Conservation (phyloP, 495 filamentous ascomycete species). For the Penicillium silybi region DNA sequence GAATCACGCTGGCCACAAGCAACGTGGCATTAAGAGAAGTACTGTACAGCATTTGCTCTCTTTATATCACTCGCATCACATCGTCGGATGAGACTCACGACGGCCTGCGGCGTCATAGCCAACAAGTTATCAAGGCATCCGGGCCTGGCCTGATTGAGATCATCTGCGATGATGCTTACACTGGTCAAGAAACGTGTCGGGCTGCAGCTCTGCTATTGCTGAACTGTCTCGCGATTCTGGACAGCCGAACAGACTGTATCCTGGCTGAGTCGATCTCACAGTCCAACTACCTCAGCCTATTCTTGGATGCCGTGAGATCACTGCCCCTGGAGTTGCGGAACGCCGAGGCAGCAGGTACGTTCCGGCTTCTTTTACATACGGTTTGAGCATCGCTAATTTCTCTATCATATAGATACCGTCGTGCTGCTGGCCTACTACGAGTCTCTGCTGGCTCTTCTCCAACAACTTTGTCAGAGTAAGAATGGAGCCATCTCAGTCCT, state of each 20-base stretch:
- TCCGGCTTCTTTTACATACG: not conserved
- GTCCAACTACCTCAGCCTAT: slow-evolving; percentile 83
- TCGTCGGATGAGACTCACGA: slow-evolving; percentile 30
- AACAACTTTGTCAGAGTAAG: slow-evolving; percentile 76
- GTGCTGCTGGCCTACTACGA: slow-evolving; percentile 61
- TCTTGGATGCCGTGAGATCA: slow-evolving; percentile 76
- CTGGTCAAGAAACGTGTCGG: slow-evolving; percentile 73
- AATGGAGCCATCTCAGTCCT: slow-evolving; percentile 75
- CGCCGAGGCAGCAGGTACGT: slow-evolving; percentile 49
- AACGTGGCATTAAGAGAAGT: slow-evolving; percentile 68
- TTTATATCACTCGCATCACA: slow-evolving; percentile 75
- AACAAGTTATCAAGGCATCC: slow-evolving; percentile 68
- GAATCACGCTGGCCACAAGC: slow-evolving; percentile 67
- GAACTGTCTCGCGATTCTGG: slow-evolving; percentile 64
- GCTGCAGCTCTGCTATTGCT: slow-evolving; percentile 77
- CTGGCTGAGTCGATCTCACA: slow-evolving; percentile 75
- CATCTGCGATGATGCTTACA: slow-evolving; percentile 90
- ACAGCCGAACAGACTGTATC: slow-evolving; percentile 60
- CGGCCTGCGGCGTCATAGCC: slow-evolving; percentile 55
- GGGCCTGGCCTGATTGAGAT: slow-evolving; percentile 78
- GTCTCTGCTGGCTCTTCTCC: slow-evolving; percentile 76
- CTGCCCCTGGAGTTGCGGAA: slow-evolving; percentile 62
- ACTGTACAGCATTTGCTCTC: slow-evolving; percentile 84
- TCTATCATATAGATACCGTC: slow-evolving; percentile 46
- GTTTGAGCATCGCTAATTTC: slow-evolving; percentile 13